These are phyloP conservation scores for Pseudogymnoascus sp. DNA, from an alignment of 2,329 filamentous ascomycete species.

Conservation along the genomic window DNA sequence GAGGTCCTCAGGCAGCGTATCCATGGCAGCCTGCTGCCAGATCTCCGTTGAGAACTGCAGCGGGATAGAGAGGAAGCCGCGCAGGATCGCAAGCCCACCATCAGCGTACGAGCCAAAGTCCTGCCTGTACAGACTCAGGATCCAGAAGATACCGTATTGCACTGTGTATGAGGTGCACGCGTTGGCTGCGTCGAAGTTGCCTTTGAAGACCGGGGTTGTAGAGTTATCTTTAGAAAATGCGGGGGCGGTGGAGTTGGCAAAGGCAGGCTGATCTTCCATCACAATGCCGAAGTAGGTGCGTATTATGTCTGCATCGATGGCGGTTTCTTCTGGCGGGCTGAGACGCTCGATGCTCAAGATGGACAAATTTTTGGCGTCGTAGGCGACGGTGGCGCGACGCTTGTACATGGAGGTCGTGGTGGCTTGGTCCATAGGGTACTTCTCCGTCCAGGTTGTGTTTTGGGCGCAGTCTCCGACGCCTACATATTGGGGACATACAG, in stretches of 20 bases:
- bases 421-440: constrained; percentile 4
- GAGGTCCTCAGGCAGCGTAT: not conserved
- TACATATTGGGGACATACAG: not conserved
- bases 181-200: not conserved
- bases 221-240: not conserved
- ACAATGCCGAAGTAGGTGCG: not conserved
- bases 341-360: constrained; percentile 2
- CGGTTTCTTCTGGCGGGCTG: not conserved
- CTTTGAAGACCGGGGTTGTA: not conserved
- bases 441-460: not conserved
- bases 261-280: not conserved
- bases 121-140: not conserved
- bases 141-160: not conserved
- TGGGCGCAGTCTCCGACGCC: not conserved
- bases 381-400: not conserved
- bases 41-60: not conserved
- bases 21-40: constrained; percentile 1
- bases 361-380: not conserved
- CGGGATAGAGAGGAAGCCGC: constrained; percentile 1
- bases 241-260: not conserved
- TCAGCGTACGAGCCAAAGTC: not conserved
- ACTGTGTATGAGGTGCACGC: not conserved
- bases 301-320: not conserved
- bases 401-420: not conserved
- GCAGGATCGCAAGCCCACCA: not conserved